Evolutionary conservation across 2,329 filamentous ascomycete species (phyloP).

Genomic region (Paecilomyces fulvus): DNA sequence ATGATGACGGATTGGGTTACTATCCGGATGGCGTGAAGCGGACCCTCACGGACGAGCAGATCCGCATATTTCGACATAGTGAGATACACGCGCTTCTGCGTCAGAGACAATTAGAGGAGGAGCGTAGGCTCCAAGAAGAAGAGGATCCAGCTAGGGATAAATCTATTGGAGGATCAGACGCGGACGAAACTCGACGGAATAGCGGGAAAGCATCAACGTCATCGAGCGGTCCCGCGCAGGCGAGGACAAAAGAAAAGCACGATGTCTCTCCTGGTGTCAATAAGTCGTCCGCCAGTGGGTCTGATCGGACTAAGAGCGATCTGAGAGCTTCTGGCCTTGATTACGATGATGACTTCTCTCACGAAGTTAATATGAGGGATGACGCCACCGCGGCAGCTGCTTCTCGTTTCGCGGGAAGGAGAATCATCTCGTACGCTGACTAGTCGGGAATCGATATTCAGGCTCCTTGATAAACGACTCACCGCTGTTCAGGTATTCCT

Average conservation of each 20-base stretch:
- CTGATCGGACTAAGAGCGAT: background rate
- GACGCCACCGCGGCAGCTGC: conserved; percentile 6
- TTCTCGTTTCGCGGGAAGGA: conserved; percentile 16
- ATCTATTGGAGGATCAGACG: too few species aligned
- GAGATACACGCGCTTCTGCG: conserved; percentile 68
- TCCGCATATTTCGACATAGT: conserved; percentile 81
- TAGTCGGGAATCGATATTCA: conserved; percentile 9
- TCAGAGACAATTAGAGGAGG: conserved; percentile 28
- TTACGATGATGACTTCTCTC: conserved; percentile 27
- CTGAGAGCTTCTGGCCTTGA: conserved; percentile 36
- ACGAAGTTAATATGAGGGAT: background rate
- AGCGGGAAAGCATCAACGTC: too few species aligned
- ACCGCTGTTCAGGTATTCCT: background rate
- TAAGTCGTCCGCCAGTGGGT: background rate
- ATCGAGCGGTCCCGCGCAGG: background rate
- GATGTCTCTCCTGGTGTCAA: background rate
- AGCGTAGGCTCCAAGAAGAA: conserved; percentile 12
- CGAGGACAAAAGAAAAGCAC: background rate
- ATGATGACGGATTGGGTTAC: conserved; percentile 62
- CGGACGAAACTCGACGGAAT: background rate
- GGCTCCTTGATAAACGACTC: background rate
- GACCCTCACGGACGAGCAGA: conserved; percentile 84
- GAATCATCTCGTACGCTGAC: conserved; percentile 30
- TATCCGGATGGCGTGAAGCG: conserved; percentile 81
- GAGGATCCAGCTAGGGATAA: conserved; percentile 6